phyloP scores from a whole-genome alignment of 225 moss, liverwort and hornwort genomes.

The Physcomitrium patens region DNA sequence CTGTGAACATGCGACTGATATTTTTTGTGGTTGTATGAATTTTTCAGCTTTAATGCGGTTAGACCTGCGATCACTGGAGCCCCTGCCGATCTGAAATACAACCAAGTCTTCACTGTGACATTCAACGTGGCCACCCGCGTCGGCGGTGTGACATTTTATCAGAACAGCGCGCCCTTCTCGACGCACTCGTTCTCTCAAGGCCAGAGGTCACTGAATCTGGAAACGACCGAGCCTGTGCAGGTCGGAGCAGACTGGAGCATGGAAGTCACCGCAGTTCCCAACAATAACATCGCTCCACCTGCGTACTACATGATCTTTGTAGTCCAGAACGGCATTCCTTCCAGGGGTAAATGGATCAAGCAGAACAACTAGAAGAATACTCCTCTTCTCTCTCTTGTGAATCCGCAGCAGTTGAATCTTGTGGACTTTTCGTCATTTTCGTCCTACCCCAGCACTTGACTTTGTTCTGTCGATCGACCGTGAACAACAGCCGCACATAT shows the following conservation, averaged over 20 bases:
- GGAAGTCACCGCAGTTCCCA: slow-evolving; percentile 52
- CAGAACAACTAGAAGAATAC: slow-evolving; percentile 29
- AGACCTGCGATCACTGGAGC: slow-evolving; percentile 31
- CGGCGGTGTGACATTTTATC: slow-evolving; percentile 38
- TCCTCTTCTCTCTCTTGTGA: no score
- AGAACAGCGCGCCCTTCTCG: slow-evolving; percentile 62
- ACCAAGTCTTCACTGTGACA: slow-evolving; percentile 29
- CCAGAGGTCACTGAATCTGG: slow-evolving; percentile 58
- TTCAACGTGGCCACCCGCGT: slow-evolving; percentile 31
- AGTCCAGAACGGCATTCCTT: slow-evolving; percentile 71
- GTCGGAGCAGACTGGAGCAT: slow-evolving; percentile 40
- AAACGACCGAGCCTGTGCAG: slow-evolving; percentile 42
- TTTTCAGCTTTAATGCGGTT: slow-evolving; percentile 26
- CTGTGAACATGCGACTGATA: not conserved
- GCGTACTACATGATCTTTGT: slow-evolving; percentile 69
- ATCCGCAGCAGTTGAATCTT: not conserved
- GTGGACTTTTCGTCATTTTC: not conserved
- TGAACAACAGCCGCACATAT: slow-evolving; percentile 6
- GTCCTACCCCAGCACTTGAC: not conserved
- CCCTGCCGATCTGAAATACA: not conserved
- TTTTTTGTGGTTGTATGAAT: not conserved
- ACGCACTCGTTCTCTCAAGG: slow-evolving; percentile 84
- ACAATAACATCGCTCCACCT: slow-evolving; percentile 57
- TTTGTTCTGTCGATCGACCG: slow-evolving; percentile 14
- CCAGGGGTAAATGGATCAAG: slow-evolving; percentile 58